A percentile compares a stretch with the other conserved stretches of the same genome.
Conservation (phyloP, 345 rosid species). For the Mallotus nudiflorus region DNA sequence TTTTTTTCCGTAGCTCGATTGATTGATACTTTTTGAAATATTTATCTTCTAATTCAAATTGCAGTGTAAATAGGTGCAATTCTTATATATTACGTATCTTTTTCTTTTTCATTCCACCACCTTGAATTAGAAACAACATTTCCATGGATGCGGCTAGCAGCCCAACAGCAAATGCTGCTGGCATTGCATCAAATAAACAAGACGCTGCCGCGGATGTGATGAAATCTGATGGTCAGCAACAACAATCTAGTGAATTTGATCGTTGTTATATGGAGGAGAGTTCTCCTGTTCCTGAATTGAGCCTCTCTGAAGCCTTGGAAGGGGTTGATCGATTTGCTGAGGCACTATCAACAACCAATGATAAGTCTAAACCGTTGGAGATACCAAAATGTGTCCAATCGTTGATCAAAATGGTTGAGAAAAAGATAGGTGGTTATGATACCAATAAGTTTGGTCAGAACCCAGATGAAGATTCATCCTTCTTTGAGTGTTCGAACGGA, state of each 20-base stretch:
- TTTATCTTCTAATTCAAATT: no score
- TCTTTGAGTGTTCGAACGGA: constrained; percentile 40
- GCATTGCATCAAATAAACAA: constrained; percentile 5
- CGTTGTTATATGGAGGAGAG: not conserved
- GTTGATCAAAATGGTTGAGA: constrained; percentile 47
- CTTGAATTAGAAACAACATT: no score
- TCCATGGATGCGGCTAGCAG: constrained; percentile 14
- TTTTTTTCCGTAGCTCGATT: no score
- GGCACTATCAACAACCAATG: constrained; percentile 9
- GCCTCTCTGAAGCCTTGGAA: constrained; percentile 30
- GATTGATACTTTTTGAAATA: no score
- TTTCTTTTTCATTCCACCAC: no score
- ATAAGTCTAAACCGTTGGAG: constrained; percentile 17
- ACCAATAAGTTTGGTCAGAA: constrained; percentile 37
- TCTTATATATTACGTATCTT: no score
- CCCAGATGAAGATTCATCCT: constrained; percentile 37
- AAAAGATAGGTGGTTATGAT: constrained; percentile 42
- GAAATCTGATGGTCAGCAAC: not conserved
- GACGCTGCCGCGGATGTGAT: not conserved
- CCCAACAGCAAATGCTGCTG: constrained; percentile 27
- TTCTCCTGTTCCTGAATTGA: constrained; percentile 11
- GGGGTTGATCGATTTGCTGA: constrained; percentile 50
- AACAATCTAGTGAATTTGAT: not conserved
- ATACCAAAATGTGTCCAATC: constrained; percentile 44
- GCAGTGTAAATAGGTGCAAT: no score